phyloP scores from a whole-genome alignment of 2,329 filamentous ascomycete species.

The Cercospora zeina region DNA sequence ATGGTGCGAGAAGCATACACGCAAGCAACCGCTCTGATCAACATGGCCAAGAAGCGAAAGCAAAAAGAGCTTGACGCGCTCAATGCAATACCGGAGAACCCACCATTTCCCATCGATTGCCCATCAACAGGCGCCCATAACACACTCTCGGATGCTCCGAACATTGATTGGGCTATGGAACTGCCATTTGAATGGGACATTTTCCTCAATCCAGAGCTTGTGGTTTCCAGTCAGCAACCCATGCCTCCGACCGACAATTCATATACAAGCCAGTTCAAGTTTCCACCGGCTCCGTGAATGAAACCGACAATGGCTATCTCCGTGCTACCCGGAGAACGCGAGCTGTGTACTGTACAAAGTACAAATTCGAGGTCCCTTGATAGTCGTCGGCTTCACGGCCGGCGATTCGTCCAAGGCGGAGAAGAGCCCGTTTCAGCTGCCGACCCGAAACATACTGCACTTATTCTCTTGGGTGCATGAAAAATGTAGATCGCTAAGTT shows the following conservation, averaged over 20 bases:
- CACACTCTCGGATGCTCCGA: conserved; percentile 36
- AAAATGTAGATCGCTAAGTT: conserved; percentile 23
- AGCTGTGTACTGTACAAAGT: background rate
- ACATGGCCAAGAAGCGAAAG: conserved; percentile 39
- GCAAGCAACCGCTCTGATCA: conserved; percentile 38
- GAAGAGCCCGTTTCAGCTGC: conserved; percentile 21
- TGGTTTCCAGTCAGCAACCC: conserved; percentile 35
- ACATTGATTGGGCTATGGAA: conserved; percentile 40
- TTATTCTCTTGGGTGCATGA: conserved; percentile 20
- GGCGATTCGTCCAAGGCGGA: conserved; percentile 12
- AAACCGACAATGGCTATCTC: background rate
- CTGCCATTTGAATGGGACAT: conserved; percentile 41
- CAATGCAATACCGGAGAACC: conserved; percentile 31
- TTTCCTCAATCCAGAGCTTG: conserved; percentile 40
- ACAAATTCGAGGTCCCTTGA: background rate
- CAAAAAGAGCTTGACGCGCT: conserved; percentile 39
- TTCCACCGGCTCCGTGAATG: conserved; percentile 13
- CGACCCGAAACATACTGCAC: conserved; percentile 15
- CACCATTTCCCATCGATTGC: conserved; percentile 35
- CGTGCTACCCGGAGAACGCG: background rate
- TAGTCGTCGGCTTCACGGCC: background rate
- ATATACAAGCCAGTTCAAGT: conserved; percentile 27
- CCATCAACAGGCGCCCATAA: conserved; percentile 34
- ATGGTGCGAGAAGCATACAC: conserved; percentile 44
- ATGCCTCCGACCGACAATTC: conserved; percentile 25